Evolutionary conservation across 2,329 filamentous ascomycete genomes (phyloP).

Genomic region (Curvularia sp.): DNA sequence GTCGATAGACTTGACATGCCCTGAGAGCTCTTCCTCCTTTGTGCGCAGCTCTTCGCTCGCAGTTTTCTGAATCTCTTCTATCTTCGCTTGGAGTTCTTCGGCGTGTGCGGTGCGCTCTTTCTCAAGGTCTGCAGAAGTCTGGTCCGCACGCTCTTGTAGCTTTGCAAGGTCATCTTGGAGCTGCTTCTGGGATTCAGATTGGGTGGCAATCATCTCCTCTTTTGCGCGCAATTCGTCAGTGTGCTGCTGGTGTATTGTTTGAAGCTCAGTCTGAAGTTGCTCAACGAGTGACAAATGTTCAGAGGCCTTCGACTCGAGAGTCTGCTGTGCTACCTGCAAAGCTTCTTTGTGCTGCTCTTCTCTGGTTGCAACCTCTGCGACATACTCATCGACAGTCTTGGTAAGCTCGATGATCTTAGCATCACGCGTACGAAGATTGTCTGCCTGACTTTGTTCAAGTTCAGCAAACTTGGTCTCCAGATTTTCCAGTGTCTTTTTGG

Average conservation of each 20-base stretch:
- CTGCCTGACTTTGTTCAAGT: conserved; percentile 40
- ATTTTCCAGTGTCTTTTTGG: conserved; percentile 34
- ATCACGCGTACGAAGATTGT: conserved; percentile 37
- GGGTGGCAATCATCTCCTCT: conserved; percentile 40
- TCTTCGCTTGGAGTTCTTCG: conserved; percentile 34
- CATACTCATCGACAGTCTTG: conserved; percentile 35
- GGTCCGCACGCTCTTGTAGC: conserved; percentile 41
- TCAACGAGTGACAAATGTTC: conserved; percentile 42
- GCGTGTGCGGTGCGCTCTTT: conserved; percentile 39
- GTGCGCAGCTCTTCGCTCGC: conserved; percentile 30
- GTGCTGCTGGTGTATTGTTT: conserved; percentile 41
- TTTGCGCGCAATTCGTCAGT: conserved; percentile 42
- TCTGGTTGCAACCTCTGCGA: conserved; percentile 30
- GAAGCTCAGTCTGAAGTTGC: conserved; percentile 43
- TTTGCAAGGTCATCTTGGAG: conserved; percentile 36
- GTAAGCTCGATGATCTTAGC: conserved; percentile 40
- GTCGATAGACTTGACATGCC: conserved; percentile 43
- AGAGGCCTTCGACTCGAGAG: conserved; percentile 38
- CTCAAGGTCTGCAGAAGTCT: conserved; percentile 37
- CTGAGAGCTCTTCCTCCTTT: conserved; percentile 41
- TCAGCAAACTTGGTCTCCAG: conserved; percentile 37
- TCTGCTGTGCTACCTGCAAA: conserved; percentile 34
- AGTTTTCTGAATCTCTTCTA: conserved; percentile 39
- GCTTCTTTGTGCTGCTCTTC: conserved; percentile 34
- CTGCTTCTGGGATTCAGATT: conserved; percentile 33